phyloP scores from a whole-genome alignment of 768 basidiomycete species.

The Mrakia gelida region DNA sequence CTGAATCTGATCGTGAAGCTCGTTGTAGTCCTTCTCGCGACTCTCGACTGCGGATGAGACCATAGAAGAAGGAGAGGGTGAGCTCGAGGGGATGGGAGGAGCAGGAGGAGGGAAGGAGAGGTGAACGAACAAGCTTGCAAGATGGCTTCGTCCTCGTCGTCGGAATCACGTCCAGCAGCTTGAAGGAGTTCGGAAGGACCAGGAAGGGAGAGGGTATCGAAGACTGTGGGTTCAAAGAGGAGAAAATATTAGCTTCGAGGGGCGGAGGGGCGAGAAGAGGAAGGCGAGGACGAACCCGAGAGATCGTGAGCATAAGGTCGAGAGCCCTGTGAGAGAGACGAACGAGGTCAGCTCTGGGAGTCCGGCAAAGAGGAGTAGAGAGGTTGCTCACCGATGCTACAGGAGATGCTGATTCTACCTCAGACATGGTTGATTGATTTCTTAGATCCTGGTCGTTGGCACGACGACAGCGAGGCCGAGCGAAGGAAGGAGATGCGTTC shows the following conservation, averaged over 20 bases:
- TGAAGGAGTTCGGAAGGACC: neutral
- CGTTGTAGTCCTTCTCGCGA: slow-evolving; percentile 62
- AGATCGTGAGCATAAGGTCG: neutral
- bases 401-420: no score
- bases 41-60: slow-evolving; percentile 26
- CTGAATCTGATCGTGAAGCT: slow-evolving; percentile 87
- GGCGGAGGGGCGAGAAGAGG: no score
- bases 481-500: neutral
- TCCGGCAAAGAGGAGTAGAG: neutral
- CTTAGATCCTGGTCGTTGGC: no score
- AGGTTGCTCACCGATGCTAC: neutral
- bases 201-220: slow-evolving; percentile 5
- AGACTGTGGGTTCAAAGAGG: neutral
- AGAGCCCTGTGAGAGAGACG: slow-evolving; percentile 2
- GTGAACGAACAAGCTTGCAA: slow-evolving; percentile 1
- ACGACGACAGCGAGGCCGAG: neutral
- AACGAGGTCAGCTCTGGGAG: neutral
- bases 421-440: no score
- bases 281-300: neutral
- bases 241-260: neutral
- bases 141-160: slow-evolving; percentile 21
- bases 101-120: neutral
- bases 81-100: neutral
- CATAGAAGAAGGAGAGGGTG: neutral
- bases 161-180: neutral